A percentile compares a stretch with the other conserved stretches of the same genome.
phyloP scores from a whole-genome alignment of 169 alveolate genomes.

The Blepharisma undulans region DNA sequence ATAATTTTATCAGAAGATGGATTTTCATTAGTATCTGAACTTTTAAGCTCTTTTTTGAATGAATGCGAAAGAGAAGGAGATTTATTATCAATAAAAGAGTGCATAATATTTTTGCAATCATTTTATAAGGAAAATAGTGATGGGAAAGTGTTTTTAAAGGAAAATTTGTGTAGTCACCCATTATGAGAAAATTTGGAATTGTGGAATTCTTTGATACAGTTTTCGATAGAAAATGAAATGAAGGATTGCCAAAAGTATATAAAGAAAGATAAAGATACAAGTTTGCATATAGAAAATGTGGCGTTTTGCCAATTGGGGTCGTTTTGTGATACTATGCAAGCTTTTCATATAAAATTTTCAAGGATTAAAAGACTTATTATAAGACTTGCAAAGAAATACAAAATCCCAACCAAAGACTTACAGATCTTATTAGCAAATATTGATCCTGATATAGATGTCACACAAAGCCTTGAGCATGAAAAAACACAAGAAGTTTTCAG shows the following conservation, averaged over 20 bases:
- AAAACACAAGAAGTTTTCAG: not conserved
- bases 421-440: not conserved
- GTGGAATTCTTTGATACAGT: not conserved
- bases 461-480: not conserved
- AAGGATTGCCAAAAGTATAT: not conserved
- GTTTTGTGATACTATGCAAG: not conserved
- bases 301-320: slow-evolving; percentile 7
- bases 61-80: slow-evolving; percentile 8
- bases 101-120: slow-evolving; percentile 21
- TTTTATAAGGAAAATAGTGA: not conserved
- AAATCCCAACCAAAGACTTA: not conserved
- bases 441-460: not conserved
- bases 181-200: not conserved
- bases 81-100: not conserved
- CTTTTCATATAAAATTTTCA: not conserved
- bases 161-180: not conserved
- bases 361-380: not conserved
- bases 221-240: slow-evolving; percentile 23
- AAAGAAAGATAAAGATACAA: not conserved
- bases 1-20: not conserved
- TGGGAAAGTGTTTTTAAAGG: not conserved
- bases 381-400: not conserved
- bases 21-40: not conserved
- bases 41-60: not conserved
- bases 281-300: not conserved